Evolutionary conservation across 257 asterid species (phyloP), one percentile per base, ranked within the genome.

Genomic region (Gentiana straminea): DNA sequence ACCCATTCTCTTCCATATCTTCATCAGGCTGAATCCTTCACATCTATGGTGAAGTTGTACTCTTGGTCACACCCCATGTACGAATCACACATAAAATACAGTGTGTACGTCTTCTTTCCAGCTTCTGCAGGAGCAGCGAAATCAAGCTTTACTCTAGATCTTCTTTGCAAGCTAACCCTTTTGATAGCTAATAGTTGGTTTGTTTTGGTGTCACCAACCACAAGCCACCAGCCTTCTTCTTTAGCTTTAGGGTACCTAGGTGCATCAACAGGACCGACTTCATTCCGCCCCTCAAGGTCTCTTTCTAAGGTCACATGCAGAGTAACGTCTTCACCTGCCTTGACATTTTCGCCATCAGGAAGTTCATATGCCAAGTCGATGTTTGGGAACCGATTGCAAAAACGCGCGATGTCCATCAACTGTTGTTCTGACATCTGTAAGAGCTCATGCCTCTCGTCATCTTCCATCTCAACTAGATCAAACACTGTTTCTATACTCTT

Each of bases 201-300:
- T 33, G 68, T 73, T 39, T 64, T 68, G 35, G 68, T 54, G 45
- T 73, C 78, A 1, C 78, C 78, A 2, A 68, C 57, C 57, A 73
- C 78, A 35, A 73, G 63, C 78, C 78, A 73, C 74, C 74, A 64
- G 38, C 74, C 74, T 60, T 73, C 74, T 36, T 73, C 74, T 59
- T 73, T 73, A 10, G 52, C 54, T 46, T 64, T 68, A 34, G 78
- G 78, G 51, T 64, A 73, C 39, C 74, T 68, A 41, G 69, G 78
- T 12, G 69, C 75, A 52, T 59, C 65, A 11, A 73, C 75, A 10
- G 78, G 72, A 46, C 69, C 78, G 8, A 73, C 71, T 52, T 73
- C 78, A 2, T 60, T 51, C 59, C 68, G 49, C 8, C 74, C 74
- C 35, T 64, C 74, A 2, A 73, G 63, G 49, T 73, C 71, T 51